A percentile compares a stretch with the other conserved stretches of the same genome.
phyloP scores from a whole-genome alignment of 441 rosid genomes.

The Euphorbia corollata region DNA sequence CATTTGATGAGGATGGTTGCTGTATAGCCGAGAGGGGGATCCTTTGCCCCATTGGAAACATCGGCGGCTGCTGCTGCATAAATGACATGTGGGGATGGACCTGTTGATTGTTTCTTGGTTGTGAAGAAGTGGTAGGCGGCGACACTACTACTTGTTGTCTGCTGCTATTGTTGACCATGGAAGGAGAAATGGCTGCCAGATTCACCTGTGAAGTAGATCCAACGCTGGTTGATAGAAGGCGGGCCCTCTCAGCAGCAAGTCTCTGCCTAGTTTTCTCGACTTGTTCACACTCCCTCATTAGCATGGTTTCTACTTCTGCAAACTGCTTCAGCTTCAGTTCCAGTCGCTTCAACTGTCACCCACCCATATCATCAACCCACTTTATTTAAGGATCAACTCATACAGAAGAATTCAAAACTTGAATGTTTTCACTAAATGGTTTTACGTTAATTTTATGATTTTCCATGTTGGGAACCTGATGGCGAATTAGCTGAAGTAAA shows the following conservation, averaged over 20 bases:
- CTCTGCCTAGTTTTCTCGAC: conserved; percentile 87
- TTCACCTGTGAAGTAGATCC: conserved; percentile 46
- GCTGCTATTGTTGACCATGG: conserved; percentile 48
- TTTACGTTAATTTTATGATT: no score
- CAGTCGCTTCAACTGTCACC: conserved; percentile 70
- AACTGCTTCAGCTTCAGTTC: conserved; percentile 95
- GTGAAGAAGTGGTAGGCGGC: conserved; percentile 44
- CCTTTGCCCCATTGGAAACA: conserved; percentile 69
- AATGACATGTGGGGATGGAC: conserved; percentile 66
- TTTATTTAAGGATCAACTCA: not conserved
- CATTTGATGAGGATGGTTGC: conserved; percentile 52
- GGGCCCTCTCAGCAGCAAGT: conserved; percentile 64
- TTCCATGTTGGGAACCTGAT: no score
- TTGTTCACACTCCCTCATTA: conserved; percentile 94
- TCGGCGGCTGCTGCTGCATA: conserved; percentile 55
- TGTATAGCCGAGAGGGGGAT: conserved; percentile 68
- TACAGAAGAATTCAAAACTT: no score
- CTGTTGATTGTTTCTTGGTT: conserved; percentile 47
- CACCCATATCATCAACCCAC: conserved; percentile 5
- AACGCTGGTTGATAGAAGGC: conserved; percentile 50
- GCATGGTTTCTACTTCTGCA: conserved; percentile 83
- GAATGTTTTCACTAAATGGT: no score
- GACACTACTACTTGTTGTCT: conserved; percentile 40
- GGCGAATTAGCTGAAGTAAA: no score
- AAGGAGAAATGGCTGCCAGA: conserved; percentile 41